These are phyloP conservation scores for Fusarium tanahbumbuense DNA, from an alignment of 2,329 filamentous ascomycete species.

Conservation along the genomic window DNA sequence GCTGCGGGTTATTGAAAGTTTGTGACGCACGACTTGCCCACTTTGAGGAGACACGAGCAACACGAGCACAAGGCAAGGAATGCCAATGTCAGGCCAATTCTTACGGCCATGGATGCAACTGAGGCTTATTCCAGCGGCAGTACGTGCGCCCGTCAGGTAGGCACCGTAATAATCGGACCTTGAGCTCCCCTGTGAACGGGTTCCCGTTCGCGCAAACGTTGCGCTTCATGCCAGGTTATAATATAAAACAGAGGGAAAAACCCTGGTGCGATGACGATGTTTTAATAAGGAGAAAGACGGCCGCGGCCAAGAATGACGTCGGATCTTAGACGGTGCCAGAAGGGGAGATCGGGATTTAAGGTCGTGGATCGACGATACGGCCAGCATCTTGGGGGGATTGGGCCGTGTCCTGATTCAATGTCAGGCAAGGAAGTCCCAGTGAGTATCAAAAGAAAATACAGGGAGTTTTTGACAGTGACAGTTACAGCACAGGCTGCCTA, in stretches of 20 bases:
- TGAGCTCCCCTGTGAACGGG: background rate
- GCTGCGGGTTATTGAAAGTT: background rate
- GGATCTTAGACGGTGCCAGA: conserved; percentile 31
- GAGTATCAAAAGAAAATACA: conserved; percentile 4
- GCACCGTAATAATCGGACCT: background rate
- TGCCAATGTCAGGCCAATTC: background rate
- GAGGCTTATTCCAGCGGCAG: conserved; percentile 37
- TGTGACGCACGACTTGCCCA: conserved; percentile 2
- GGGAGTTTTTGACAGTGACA: conserved; percentile 1
- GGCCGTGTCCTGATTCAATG: conserved; percentile 11
- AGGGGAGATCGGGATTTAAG: conserved; percentile 43
- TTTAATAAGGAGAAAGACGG: conserved; percentile 32
- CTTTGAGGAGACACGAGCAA: background rate
- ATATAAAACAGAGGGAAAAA: conserved; percentile 12
- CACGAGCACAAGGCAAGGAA: background rate
- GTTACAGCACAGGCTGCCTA: background rate
- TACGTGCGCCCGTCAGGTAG: conserved; percentile 8
- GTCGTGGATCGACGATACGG: conserved; percentile 45
- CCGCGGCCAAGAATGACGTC: conserved; percentile 43
- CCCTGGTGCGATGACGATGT: conserved; percentile 34
- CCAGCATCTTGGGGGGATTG: conserved; percentile 2
- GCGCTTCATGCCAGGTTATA: conserved; percentile 15
- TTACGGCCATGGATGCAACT: background rate
- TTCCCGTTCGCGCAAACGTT: conserved; percentile 16
- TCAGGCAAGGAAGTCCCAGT: conserved; percentile 13